phyloP scores from a whole-genome alignment of 305 asterid genomes.

The Fraxinus platypoda region DNA sequence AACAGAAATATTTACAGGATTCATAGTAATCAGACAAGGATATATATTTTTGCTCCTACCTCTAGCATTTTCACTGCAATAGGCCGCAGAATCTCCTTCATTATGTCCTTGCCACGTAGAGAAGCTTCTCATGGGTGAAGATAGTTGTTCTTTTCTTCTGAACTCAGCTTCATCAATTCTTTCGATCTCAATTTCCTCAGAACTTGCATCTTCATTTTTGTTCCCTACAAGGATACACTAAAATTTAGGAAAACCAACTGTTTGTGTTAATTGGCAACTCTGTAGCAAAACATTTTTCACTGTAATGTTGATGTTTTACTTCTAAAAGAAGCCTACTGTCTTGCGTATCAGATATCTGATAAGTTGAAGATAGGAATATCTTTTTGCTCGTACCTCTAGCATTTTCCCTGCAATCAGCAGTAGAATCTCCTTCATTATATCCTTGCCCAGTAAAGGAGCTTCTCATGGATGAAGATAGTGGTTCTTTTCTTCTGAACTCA shows the following conservation, averaged over 20 bases:
- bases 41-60: background rate
- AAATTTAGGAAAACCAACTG: background rate
- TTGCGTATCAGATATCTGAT: background rate
- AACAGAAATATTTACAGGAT: background rate
- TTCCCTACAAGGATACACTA: background rate
- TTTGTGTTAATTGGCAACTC: background rate
- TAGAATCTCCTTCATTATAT: background rate
- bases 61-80: background rate
- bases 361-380: background rate
- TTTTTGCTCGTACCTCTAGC: background rate
- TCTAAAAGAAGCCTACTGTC: background rate
- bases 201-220: background rate
- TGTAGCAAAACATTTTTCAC: background rate
- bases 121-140: background rate
- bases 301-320: background rate
- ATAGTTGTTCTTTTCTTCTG: background rate
- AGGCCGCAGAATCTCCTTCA: background rate
- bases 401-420: background rate
- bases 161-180: background rate
- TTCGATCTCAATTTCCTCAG: background rate
- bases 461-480: background rate
- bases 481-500: background rate
- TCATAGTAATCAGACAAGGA: background rate
- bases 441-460: background rate
- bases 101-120: background rate